These are phyloP conservation scores for Candida gorgasii DNA, from an alignment of 805 yeast genomes.

Conservation along the genomic window DNA sequence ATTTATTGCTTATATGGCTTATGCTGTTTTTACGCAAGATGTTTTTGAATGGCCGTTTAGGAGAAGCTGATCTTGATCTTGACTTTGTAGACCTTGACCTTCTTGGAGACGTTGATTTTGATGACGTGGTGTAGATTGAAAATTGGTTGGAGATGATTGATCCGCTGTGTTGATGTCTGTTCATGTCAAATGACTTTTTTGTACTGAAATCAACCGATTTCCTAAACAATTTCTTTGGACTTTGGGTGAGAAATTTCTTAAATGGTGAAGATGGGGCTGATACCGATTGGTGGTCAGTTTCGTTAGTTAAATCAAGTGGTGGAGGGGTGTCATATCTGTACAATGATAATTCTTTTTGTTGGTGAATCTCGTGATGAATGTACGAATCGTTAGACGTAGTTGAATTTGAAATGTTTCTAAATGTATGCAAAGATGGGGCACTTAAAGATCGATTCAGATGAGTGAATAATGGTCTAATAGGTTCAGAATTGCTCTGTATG, in stretches of 20 bases:
- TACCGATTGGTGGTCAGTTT: background rate
- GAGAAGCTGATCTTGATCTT: conserved; percentile 13
- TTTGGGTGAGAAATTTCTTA: conserved; percentile 29
- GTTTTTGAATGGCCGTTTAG: conserved; percentile 15
- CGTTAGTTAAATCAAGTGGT: background rate
- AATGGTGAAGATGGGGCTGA: conserved; percentile 29
- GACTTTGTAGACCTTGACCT: conserved; percentile 29
- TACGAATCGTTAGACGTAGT: background rate
- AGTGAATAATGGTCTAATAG: conserved; percentile 11
- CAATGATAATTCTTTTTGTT: background rate
- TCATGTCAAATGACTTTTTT: too few species aligned
- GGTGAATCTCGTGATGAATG: background rate
- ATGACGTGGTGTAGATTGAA: conserved; percentile 30
- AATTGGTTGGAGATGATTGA: conserved; percentile 28
- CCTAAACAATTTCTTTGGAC: conserved; percentile 28
- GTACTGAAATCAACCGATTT: conserved; percentile 15
- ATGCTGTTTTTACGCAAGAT: conserved; percentile 6
- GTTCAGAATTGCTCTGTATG: conserved; percentile 12
- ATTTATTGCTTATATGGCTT: background rate
- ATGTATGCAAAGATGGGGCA: conserved; percentile 45
- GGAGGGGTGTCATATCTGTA: conserved; percentile 13
- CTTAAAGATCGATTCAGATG: conserved; percentile 31
- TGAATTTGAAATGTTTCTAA: conserved; percentile 24
- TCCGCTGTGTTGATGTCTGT: conserved; percentile 26
- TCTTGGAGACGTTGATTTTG: conserved; percentile 33